Conservation (phyloP, 257 asterid genomes). For the Nicotiana sylvestris region DNA sequence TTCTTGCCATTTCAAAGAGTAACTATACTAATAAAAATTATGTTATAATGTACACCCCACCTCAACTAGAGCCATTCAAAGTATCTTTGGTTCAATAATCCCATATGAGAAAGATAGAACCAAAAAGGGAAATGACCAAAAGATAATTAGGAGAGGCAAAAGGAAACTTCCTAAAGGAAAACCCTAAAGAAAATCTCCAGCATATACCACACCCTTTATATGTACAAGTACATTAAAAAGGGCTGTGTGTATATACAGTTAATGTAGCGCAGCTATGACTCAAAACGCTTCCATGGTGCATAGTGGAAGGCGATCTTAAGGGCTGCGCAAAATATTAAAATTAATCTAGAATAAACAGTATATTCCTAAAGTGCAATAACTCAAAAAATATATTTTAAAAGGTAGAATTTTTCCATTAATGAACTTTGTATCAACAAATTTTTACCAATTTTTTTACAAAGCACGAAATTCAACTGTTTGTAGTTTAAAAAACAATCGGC, state of each 20-base stretch:
- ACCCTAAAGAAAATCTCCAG: not conserved
- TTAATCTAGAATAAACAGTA: not conserved
- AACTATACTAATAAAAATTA: not conserved
- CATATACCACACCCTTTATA: not conserved
- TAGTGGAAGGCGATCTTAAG: conserved; percentile 94
- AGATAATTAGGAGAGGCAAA: not conserved
- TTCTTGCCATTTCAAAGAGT: not conserved
- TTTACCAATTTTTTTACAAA: too few relatives aligned
- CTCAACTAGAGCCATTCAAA: not conserved
- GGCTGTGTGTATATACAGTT: not conserved
- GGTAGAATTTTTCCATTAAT: too few relatives aligned
- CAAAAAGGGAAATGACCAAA: not conserved
- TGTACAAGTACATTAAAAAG: not conserved
- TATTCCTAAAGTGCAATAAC: not conserved
- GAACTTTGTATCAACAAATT: too few relatives aligned
- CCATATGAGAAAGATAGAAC: not conserved
- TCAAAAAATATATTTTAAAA: too few relatives aligned
- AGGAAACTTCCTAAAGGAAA: not conserved
- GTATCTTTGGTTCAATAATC: not conserved
- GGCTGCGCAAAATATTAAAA: conserved; percentile 45
- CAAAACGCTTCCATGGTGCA: conserved; percentile 76
- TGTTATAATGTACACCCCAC: too few relatives aligned
- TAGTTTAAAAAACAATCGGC: too few relatives aligned
- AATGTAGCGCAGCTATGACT: conserved; percentile 59
- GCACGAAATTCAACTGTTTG: too few relatives aligned